Base-by-base conservation (phyloP, 768 basidiomycete genomes). In the Amanita molliuscula region DNA sequence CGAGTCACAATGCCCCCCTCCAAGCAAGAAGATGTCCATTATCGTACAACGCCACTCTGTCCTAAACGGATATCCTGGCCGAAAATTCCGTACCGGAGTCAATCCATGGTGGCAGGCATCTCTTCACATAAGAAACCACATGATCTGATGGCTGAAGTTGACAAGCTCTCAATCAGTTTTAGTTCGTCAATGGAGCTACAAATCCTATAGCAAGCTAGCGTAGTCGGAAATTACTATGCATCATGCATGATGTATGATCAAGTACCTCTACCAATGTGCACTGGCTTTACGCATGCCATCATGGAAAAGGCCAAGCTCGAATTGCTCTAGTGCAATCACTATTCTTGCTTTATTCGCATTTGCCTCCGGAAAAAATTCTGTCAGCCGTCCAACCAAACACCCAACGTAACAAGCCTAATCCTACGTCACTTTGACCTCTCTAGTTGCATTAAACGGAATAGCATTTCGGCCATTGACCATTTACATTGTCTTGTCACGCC, bases 351-450 rank as follows among this genome's bases (percentile, higher is more conserved):
- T 18, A 20, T 15, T 31, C 25, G 44, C 13, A 18, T 26, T 44
- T 44, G 42, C 42, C 42, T 44, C 42, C 42, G 42, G 26, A 28
- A 41, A 36, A 41, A 21, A 26, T 18, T 28, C 42, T 44, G 42
- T 28, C 42, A 44, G 7, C 42, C 42, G 35, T 25, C 15, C n/a
- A 33, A 44, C 31, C 45, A 23, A 36, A 37, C 28, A 36, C 18
- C 18, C 47, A 47, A 47, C 33, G 47, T 47, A 35, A 47, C 34
- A 37, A 47, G 37, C 47, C 26, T 38, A 34, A 47, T 33, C 13
- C 47, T 23, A 48, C 48, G 37, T 41, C 48, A 48, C 26, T 41
- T 33, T 48, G 37, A 38, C 25, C 46, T 45, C 44, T 45, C 44
- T 29, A 18, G 11, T 18, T 47, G 33, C 33, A 35, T 21, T 35